Evolutionary conservation across 192 early-diverging fungal genomes (phyloP).

Genomic region (Backusella westeae): DNA sequence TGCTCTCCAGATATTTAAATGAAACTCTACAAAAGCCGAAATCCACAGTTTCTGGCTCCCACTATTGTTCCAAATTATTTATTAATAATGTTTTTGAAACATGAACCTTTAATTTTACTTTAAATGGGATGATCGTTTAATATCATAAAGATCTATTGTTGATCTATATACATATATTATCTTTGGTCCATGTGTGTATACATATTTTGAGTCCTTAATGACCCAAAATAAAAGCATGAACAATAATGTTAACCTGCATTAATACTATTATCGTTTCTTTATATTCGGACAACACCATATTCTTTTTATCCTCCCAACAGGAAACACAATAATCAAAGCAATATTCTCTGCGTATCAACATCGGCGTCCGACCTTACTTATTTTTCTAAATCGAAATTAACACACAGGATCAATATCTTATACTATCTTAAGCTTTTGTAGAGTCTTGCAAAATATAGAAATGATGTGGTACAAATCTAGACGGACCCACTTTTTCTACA

Average conservation of each 20-base stretch:
- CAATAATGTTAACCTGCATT: not conserved
- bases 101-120: not conserved
- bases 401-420: not conserved
- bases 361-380: not conserved
- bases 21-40: too few species aligned
- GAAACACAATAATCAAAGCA: not conserved
- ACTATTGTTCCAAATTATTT: not conserved
- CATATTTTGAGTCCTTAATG: not conserved
- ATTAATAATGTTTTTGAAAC: too few species aligned
- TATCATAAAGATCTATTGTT: not conserved
- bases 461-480: not conserved
- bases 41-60: too few species aligned
- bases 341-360: not conserved
- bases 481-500: not conserved
- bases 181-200: too few species aligned
- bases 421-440: not conserved
- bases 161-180: not conserved
- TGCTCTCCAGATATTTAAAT: too few species aligned
- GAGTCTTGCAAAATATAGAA: not conserved
- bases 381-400: not conserved
- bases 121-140: not conserved
- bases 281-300: not conserved
- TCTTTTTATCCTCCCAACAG: not conserved
- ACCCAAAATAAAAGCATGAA: not conserved
- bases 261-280: not conserved